These are phyloP conservation scores for Penicillium sp. DNA, from an alignment of 2,329 filamentous ascomycete genomes.

Conservation along the genomic window DNA sequence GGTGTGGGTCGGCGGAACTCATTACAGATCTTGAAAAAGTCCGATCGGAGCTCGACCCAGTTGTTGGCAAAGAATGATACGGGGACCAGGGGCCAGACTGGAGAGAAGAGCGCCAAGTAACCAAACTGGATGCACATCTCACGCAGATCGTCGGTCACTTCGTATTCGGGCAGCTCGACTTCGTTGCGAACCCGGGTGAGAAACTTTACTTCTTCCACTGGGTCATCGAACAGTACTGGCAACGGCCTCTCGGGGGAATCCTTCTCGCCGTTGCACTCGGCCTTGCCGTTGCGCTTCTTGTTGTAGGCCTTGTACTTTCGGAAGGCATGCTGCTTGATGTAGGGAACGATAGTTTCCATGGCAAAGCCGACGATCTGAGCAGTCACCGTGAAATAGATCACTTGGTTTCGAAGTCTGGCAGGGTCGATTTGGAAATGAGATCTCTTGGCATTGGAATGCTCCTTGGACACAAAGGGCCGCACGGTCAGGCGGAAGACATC, in stretches of 20 bases:
- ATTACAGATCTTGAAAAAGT: conserved; percentile 92
- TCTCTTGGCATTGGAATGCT: conserved; percentile 65
- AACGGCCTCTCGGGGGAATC: conserved; percentile 28
- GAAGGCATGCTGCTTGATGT: conserved; percentile 76
- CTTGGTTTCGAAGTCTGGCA: conserved; percentile 79
- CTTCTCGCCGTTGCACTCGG: conserved; percentile 23
- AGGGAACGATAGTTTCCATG: conserved; percentile 83
- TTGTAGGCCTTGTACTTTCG: conserved; percentile 62
- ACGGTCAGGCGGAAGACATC: conserved; percentile 81
- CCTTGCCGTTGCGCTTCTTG: conserved; percentile 28
- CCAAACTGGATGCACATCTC: conserved; percentile 94
- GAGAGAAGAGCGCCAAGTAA: conserved; percentile 88
- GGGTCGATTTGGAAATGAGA: conserved; percentile 78
- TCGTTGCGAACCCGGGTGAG: conserved; percentile 81
- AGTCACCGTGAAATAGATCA: conserved; percentile 96
- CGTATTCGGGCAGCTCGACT: conserved; percentile 80
- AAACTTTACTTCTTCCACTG: conserved; percentile 78
- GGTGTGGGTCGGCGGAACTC: conserved; percentile 88
- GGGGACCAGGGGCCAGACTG: conserved; percentile 88
- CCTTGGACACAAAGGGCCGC: conserved; percentile 71
- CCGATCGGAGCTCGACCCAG: conserved; percentile 91
- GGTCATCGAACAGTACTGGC: conserved; percentile 60
- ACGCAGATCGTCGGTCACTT: conserved; percentile 85
- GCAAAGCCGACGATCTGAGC: conserved; percentile 89
- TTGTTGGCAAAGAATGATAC: conserved; percentile 93